These are phyloP conservation scores for Butyriboletus loyo DNA, from an alignment of 768 basidiomycete species.

Conservation along the genomic window DNA sequence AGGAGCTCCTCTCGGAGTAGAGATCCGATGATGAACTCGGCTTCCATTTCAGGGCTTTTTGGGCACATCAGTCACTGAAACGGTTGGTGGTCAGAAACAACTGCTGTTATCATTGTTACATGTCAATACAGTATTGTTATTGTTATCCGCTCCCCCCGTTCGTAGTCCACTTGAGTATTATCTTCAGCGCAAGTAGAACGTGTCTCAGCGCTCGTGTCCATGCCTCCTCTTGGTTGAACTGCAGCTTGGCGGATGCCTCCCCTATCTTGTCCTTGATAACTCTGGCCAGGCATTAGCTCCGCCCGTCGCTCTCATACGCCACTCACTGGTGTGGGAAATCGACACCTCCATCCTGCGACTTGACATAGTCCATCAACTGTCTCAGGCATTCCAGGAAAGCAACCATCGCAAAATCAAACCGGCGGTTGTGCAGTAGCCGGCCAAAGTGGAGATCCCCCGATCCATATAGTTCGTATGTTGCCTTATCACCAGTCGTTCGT, in stretches of 20 bases:
- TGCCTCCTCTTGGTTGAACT: slow-evolving; percentile 91
- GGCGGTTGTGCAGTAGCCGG: slow-evolving; percentile 86
- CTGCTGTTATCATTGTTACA: too few species aligned
- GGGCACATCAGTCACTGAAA: too few species aligned
- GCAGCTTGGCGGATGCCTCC: slow-evolving; percentile 89
- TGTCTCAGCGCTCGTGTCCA: slow-evolving; percentile 95
- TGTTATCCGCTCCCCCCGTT: slow-evolving; percentile 69
- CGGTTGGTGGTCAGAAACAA: too few species aligned
- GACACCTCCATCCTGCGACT: slow-evolving; percentile 63
- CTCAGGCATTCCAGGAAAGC: slow-evolving; percentile 93
- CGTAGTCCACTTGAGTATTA: slow-evolving; percentile 83
- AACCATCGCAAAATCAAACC: slow-evolving; percentile 96
- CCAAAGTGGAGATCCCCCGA: slow-evolving; percentile 91
- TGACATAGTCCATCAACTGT: slow-evolving; percentile 85
- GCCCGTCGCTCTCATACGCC: background rate
- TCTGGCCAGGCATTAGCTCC: slow-evolving; percentile 37
- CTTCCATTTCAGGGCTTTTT: too few species aligned
- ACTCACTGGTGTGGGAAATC: slow-evolving; percentile 89
- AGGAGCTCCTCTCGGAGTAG: too few species aligned
- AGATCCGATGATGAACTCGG: too few species aligned
- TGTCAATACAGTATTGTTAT: too few species aligned
- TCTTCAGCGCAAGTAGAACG: slow-evolving; percentile 85
- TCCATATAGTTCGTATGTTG: slow-evolving; percentile 88
- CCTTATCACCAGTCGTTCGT: slow-evolving; percentile 75
- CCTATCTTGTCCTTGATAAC: slow-evolving; percentile 94